These are phyloP conservation scores for Hirschfeldia incana DNA, from an alignment of 345 rosid genomes.

Conservation along the genomic window DNA sequence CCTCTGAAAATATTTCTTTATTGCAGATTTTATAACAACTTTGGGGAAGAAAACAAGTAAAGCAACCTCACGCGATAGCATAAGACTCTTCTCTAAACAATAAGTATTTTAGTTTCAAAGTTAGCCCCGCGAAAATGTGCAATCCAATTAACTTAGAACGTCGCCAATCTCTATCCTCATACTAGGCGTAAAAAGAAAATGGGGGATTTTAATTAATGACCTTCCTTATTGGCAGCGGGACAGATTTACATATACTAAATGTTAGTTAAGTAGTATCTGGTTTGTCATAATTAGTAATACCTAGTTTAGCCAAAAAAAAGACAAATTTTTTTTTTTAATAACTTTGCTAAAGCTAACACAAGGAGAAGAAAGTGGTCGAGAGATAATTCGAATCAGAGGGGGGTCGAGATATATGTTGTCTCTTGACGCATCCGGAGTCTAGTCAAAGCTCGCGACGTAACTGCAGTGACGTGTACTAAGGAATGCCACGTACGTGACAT, in stretches of 20 bases:
- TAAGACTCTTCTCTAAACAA: constrained; percentile 12
- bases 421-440: constrained; percentile 65
- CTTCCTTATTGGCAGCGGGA: constrained; percentile 13
- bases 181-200: constrained; percentile 29
- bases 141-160: constrained; percentile 34
- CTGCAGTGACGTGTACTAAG: constrained; percentile 35
- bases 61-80: constrained; percentile 32
- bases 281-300: constrained; percentile 17
- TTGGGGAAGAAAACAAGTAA: constrained; percentile 35
- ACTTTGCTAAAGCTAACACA: neutral
- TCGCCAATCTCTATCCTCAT: constrained; percentile 30
- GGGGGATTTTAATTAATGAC: constrained; percentile 11
- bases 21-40: constrained; percentile 28
- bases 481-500: constrained; percentile 33
- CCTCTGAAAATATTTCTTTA: constrained; percentile 2
- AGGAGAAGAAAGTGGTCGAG: neutral
- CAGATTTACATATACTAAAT: neutral
- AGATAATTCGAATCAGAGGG: constrained; percentile 13
- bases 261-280: constrained; percentile 12
- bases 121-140: constrained; percentile 25
- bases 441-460: constrained; percentile 37
- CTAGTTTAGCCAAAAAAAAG: neutral
- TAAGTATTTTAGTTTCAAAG: constrained; percentile 9
- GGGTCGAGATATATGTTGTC: constrained; percentile 42
- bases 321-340: too few species aligned